Base-by-base conservation (phyloP, 176 grass and related monocot genomes). In the Zea luxurians region DNA sequence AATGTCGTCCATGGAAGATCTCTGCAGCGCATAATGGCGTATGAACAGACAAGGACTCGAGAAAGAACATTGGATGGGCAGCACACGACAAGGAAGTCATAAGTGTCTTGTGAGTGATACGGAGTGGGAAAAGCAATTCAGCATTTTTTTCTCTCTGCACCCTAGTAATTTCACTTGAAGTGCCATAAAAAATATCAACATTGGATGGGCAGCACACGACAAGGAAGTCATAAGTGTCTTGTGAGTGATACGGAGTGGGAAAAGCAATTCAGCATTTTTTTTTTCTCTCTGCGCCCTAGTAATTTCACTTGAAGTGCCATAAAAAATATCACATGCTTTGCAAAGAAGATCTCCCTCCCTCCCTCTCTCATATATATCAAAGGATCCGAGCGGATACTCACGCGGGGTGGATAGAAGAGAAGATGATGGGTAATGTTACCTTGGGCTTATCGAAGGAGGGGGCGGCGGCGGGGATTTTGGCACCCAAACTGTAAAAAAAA, bases 1-100 rank as follows among this genome's bases (percentile, higher is more conserved):
- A 13, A 87, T 84, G 73, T 91, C 89, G 15, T 92, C 95, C 73
- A 94, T 88, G 82, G 89, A 85, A 46, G 50, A 74, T 61, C 66
- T 71, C 91, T 91, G 80, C 21, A 83, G 47, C 10, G 18, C 61
- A 46, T 0, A 74, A 80, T 68, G 10, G 7, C 38, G 2, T 44
- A 47, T 46, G 20, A 80, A 60, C 2, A 10, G 17, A 8, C 12
- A 61, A 61, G 20, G 12, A 20, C 16, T 41, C 40, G 42, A 58
- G 54, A 76, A 35, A 9, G 52, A 20, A 60, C 42, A 50, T 47
- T 70, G 77, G 80, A 50, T 0, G 38, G 3, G 10, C 53, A 66
- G 37, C 11, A 64, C 1, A 61, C 73, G 42, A 57, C n/a, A n/a
- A n/a, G n/a, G n/a, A n/a, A n/a, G n/a, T n/a, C n/a, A n/a, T n/a